phyloP scores from a whole-genome alignment of 805 yeast genomes.

The Yamadazyma takamatsuzukensis region DNA sequence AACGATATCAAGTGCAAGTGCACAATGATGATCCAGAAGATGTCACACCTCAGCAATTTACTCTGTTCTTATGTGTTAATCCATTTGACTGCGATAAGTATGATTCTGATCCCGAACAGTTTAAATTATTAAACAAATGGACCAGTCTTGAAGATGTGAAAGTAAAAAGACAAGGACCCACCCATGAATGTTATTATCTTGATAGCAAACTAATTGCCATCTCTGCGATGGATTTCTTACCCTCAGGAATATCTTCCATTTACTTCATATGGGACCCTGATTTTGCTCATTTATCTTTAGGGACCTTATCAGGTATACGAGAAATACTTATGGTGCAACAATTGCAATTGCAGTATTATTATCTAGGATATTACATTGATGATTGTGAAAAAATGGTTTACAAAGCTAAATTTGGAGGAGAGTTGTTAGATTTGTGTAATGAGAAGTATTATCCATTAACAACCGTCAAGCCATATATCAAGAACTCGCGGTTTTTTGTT shows the following conservation, averaged over 20 bases:
- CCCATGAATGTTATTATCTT: conserved; percentile 74
- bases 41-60: conserved; percentile 47
- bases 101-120: conserved; percentile 24
- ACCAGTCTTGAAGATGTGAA: background rate
- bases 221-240: conserved; percentile 74
- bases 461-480: conserved; percentile 21
- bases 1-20: conserved; percentile 64
- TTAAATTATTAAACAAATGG: conserved; percentile 45
- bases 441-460: conserved; percentile 40
- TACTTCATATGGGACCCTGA: conserved; percentile 90
- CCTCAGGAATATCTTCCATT: conserved; percentile 74
- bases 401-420: conserved; percentile 76
- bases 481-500: conserved; percentile 29
- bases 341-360: conserved; percentile 53
- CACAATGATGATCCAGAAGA: conserved; percentile 60
- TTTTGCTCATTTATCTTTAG: conserved; percentile 63
- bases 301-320: conserved; percentile 70
- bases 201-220: conserved; percentile 65
- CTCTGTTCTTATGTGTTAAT: conserved; percentile 62
- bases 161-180: conserved; percentile 48
- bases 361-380: conserved; percentile 75
- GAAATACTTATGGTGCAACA: conserved; percentile 57
- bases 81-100: conserved; percentile 47
- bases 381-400: conserved; percentile 83
- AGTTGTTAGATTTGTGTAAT: conserved; percentile 54